Evolutionary conservation across 73 alveolate species (phyloP).

Genomic region (Symbiodinium natans): DNA sequence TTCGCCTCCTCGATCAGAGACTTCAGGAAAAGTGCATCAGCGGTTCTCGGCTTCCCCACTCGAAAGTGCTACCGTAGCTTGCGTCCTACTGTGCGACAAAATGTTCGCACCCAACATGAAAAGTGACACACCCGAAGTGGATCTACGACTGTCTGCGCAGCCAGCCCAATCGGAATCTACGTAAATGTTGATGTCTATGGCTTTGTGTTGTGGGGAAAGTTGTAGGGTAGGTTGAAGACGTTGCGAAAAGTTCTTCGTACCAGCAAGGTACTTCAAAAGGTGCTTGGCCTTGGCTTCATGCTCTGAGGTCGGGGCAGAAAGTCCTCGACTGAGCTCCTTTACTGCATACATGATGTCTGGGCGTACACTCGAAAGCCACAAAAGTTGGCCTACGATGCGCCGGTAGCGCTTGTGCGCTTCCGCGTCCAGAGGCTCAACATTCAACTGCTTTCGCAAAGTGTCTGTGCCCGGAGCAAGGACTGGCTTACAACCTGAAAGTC

Average conservation of each 20-base stretch:
- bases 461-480: background rate
- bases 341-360: background rate
- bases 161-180: background rate
- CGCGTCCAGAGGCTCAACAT: background rate
- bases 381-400: background rate
- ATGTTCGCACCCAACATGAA: background rate
- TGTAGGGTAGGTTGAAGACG: background rate
- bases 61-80: constrained; percentile 2
- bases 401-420: constrained; percentile 14
- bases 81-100: background rate
- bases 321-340: constrained; percentile 7
- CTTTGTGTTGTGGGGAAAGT: background rate
- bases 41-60: background rate
- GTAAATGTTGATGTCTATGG: background rate
- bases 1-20: background rate
- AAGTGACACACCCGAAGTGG: background rate
- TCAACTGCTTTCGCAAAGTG: background rate
- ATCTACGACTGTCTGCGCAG: background rate
- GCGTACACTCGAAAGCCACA: constrained; percentile 1
- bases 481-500: background rate
- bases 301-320: background rate
- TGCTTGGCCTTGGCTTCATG: background rate
- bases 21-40: background rate
- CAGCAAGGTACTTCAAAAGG: background rate
- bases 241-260: background rate